Base-by-base conservation (phyloP, 352 stramenopile species). In the Phytophthora cryptogea region DNA sequence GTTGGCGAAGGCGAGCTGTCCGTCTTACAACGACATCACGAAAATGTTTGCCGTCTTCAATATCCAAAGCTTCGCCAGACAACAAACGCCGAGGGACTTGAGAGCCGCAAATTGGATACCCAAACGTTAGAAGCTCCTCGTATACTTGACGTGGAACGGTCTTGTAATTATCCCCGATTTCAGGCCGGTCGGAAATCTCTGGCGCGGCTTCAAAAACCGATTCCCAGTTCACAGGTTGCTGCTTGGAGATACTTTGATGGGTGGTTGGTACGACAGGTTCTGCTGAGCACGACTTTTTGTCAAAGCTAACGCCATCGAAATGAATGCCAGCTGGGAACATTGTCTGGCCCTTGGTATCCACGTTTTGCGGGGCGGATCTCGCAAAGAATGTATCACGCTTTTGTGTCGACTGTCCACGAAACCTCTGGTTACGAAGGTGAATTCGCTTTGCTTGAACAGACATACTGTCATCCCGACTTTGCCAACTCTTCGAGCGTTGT, bases 361-460 rank as follows among this genome's bases (percentile, higher is more conserved):
- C 6, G 14, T 2, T 16, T 45, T 45, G 51, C 44, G 45, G 27
- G 9, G 40, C 20, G 2, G 53, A 17, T 46, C 20, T 26, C 40
- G 40, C 26, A 28, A 50, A 20, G 46, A 61, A 48, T 11, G 61
- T 31, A 27, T 60, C 57, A 42, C 26, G 60, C 30, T 58, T 28
- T 26, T 61, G 54, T 17, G 41, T 47, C 36, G 39, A 28, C 23
- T 48, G 44, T 14, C 46, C 46, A 41, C 69, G 58, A 63, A 70
- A 68, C 13, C 76, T 61, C 45, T 78, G 74, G n/a, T 83, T 59
- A 14, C 80, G 78, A 52, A 90, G 58, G n/a, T 76, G 63, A 14
- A 88, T 48, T n/a, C 72, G 63, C 35, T 68, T 65, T n/a, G 56
- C 63, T 70, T 88, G 80, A 41, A 88, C 72, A 1, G 59, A 72